Base-by-base conservation (phyloP, 306 rosid genomes). In the Glycine soja region DNA sequence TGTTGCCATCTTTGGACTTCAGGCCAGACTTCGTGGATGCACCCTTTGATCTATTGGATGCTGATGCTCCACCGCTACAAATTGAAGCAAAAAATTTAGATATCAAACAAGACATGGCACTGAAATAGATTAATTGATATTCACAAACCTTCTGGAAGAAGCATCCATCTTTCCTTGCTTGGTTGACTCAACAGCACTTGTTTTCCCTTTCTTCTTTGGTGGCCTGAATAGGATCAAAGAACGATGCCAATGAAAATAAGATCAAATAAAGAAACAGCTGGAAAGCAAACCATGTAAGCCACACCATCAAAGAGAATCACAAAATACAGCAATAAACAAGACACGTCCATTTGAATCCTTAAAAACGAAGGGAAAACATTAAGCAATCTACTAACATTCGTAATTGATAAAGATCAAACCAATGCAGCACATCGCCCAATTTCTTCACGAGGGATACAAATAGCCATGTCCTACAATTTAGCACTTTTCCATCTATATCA, bases 41-140 rank as follows among this genome's bases (percentile, higher is more conserved):
- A 30, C 82, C 92, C 81, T 90, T 92, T 12, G 91, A 91, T 82
- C 82, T 90, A 85, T 85, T 42, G 62, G 95, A 85, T 43, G 94
- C 83, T 71, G 89, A 76, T 61, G 83, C 85, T 83, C 90, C 95
- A 58, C 84, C 74, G 4, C 73, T 9, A 11, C 15, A 86, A 78
- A 68, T 75, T 67, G 52, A 72, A 76, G 65, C 32, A 76, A 65
- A 77, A 13, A 16, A 64, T 30, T 87, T 64, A 88, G 80, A 83
- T 45, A 74, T 78, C 67, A 70, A 65, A 69, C 15, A 70, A 69
- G 61, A n/a, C 48, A 24, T 24, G 48, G 10, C 45, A 54, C 32
- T 16, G 43, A 80, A 51, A 73, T 50, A 43, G 58, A 81, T 57
- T 61, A 43, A 47, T 64, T 64, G 50, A 64, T 80, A 70, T 32